Evolutionary conservation across 2,329 filamentous ascomycete genomes (phyloP), one percentile per base, ranked within the genome.

Genomic region (Venturia oleaginea): DNA sequence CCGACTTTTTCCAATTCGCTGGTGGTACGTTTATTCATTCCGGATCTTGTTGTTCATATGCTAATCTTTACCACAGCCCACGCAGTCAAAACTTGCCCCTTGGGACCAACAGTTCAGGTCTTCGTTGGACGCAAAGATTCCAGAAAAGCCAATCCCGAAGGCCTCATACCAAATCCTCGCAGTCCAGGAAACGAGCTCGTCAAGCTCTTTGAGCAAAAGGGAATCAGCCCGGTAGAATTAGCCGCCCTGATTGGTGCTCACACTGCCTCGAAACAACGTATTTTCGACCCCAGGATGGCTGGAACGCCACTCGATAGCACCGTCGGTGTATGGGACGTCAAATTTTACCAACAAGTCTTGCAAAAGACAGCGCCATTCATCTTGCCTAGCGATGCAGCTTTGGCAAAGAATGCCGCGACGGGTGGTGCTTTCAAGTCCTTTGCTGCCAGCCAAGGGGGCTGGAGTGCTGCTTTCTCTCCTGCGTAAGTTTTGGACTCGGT

Each of bases 201-300:
- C 64, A 67, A 73, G 3, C 73, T 83, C 8, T 84, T 84, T 70
- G 66, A 69, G 40, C 76, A 76, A 67, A 84, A 84, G 72, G 81
- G 81, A 2, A 80, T 84, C 72, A 73, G 72, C 10, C 71, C 80
- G 1, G 71, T 72, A 32, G 82, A 83, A 62, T 76, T 85, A 3
- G 78, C 80, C 2, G 82, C 83, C 1, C 77, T 85, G 1, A 68
- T 85, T 3, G 83, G 83, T 63, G 82, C 83, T 0, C 83, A 85
- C 70, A 78, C 78, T 3, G 74, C 77, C 11, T 77, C 79, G 8
- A 77, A 75, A 67, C 81, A 84, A 68, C 75, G 74, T 62, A 78
- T 78, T 66, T 76, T 79, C 62, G 76, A 82, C 67, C 66, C 73
- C 0, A 54, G 67, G 5, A 71, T 75, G 27, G 65, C 60, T 6